Percentiles rank a stretch among this genome's conserved stretches.
These are phyloP conservation scores for Byssoonygena ceratinophila DNA, from an alignment of 2,329 filamentous ascomycete genomes.

Conservation along the genomic window DNA sequence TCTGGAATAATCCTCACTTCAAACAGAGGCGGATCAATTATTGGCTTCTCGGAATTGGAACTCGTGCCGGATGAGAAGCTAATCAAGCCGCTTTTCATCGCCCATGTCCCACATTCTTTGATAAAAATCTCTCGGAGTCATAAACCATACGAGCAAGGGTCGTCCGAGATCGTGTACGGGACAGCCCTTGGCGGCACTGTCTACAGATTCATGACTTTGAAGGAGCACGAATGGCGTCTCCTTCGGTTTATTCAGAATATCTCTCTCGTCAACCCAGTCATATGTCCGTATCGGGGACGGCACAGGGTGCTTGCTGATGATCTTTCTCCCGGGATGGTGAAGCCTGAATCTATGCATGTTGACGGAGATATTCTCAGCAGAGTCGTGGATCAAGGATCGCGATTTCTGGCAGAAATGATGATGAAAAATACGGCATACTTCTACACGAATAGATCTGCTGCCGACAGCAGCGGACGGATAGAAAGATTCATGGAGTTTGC, in stretches of 20 bases:
- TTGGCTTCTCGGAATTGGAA: constrained; percentile 26
- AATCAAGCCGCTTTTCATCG: constrained; percentile 23
- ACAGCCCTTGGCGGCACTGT: constrained; percentile 59
- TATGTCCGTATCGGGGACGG: constrained; percentile 42
- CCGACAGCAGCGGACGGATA: constrained; percentile 22
- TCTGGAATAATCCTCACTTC: constrained; percentile 41
- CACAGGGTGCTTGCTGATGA: constrained; percentile 23
- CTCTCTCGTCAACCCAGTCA: constrained; percentile 38
- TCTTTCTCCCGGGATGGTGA: constrained; percentile 34
- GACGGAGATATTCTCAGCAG: constrained; percentile 55
- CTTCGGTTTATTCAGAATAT: constrained; percentile 65
- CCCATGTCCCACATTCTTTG: constrained; percentile 28
- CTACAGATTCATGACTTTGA: constrained; percentile 58
- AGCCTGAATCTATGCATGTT: constrained; percentile 49
- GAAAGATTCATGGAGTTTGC: constrained; percentile 43
- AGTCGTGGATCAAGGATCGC: constrained; percentile 39
- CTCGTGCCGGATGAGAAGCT: constrained; percentile 25
- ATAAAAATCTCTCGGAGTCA: constrained; percentile 21
- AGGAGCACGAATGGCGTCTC: constrained; percentile 52
- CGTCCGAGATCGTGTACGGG: constrained; percentile 49
- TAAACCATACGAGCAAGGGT: constrained; percentile 1
- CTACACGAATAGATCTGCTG: background rate
- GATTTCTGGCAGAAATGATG: constrained; percentile 27
- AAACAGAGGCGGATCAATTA: constrained; percentile 44
- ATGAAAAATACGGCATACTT: background rate